Evolutionary conservation across 2,329 filamentous ascomycete genomes (phyloP), one percentile per base, ranked within the genome.

Genomic region (Neonectria magnoliae): DNA sequence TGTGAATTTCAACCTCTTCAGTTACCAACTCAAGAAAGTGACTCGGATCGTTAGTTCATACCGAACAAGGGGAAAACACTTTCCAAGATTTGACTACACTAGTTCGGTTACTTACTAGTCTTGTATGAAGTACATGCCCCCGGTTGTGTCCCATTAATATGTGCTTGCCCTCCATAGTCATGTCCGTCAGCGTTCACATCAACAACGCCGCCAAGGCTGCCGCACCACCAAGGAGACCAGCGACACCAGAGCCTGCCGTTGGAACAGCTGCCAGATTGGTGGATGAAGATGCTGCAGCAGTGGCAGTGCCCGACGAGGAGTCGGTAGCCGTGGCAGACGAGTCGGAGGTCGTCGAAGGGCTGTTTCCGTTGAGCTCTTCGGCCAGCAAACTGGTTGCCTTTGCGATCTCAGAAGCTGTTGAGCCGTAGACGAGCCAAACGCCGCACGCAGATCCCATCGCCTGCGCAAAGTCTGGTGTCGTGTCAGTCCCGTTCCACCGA

Each of bases 381-480:
- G 25, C 53, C 16, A 56, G 38, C 5, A 56, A 7, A 29, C 53
- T 56, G 6, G 53, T 56, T 18, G 53, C 53, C 14, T 36, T 6
- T 2, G 53, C 25, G 38, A 31, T 14, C 9, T 45, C 25, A 3
- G 53, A 45, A 7, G 53, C 53, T n/a, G 53, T 56, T 10, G 53
- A 20, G 38, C 53, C 53, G 4, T 45, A 16, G 14, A 45, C 11
- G 5, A 31, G 13, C 38, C 41, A 56, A 5, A 56, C 33, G 53
- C 53, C 53, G 41, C 53, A 56, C 10, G 31, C 41, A 3, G 53
- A 56, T 20, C 53, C 53, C 13, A 56, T 8, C 16, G 53, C 53
- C 33, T 56, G 53, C 25, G 38, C 38, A 36, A 56, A 56, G 41
- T 56, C 53, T 56, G 20, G 8, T 11, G n/a, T 20, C 38, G 3